Evolutionary conservation across 768 basidiomycete species (phyloP).

Genomic region (Leccinum broughii): DNA sequence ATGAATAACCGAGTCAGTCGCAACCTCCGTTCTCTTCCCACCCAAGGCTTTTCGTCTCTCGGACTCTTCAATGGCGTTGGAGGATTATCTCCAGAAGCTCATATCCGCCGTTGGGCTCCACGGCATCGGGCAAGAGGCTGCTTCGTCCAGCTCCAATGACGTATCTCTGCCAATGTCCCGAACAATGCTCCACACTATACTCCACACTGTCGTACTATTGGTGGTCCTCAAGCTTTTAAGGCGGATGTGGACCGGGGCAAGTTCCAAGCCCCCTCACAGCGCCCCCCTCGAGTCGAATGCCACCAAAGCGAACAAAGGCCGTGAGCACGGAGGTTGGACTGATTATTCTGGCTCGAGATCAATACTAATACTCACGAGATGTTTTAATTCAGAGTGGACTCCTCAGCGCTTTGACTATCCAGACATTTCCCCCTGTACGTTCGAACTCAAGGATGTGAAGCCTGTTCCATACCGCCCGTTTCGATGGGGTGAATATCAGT

Average conservation of each 20-base stretch:
- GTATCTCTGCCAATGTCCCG: conserved; percentile 11
- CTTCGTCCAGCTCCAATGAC: conserved; percentile 23
- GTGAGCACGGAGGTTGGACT: conserved; percentile 25
- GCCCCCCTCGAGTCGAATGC: conserved; percentile 1
- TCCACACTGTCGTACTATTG: conserved; percentile 15
- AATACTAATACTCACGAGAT: conserved; percentile 6
- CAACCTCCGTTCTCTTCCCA: conserved; percentile 4
- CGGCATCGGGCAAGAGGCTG: conserved; percentile 1
- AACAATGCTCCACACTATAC: conserved; percentile 19
- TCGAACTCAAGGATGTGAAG: conserved; percentile 43
- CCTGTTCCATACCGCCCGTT: conserved; percentile 68
- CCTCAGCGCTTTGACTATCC: conserved; percentile 55
- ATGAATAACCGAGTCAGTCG: neutral
- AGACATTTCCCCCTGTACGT: conserved; percentile 40
- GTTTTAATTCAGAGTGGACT: conserved; percentile 46
- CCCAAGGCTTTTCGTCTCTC: neutral
- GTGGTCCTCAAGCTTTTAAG: conserved; percentile 12
- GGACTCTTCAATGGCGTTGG: conserved; percentile 9
- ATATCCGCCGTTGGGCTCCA: conserved; percentile 9
- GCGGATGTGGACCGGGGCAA: conserved; percentile 10
- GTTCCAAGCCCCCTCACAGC: neutral
- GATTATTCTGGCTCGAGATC: neutral
- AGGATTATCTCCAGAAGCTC: conserved; percentile 9
- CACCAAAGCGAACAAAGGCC: conserved; percentile 22
- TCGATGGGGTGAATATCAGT: conserved; percentile 64